Evolutionary conservation across 2,329 filamentous ascomycete species (phyloP), one percentile per base, ranked within the genome.

Genomic region (Aureobasidium mangrovei): DNA sequence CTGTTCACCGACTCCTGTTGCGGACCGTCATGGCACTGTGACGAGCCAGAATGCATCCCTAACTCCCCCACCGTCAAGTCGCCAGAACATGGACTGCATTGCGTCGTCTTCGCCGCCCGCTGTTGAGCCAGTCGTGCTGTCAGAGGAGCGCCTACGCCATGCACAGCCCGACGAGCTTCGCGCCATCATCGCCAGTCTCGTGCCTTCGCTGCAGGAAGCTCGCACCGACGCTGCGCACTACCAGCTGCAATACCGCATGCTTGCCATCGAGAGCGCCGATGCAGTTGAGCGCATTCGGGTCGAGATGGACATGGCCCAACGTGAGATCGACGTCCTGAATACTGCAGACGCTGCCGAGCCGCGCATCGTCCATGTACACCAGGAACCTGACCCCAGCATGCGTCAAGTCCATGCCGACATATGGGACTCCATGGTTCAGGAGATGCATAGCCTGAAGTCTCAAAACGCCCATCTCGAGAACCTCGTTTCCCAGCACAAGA

Each of bases 161-260:
- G 79, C 79, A 9, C 71, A 74, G 18, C 67, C 75, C 12, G 69
- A 76, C 3, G 74, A 79, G 58, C 69, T 84, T 46, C 76, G 79
- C 27, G 67, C 66, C 42, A 80, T 82, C 63, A 74, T 80, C 33
- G 71, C 74, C 10, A 68, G 71, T 41, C 70, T 84, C 9, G 72
- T 79, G 28, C 68, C 70, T 8, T 73, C 78, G 12, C 67, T 82
- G n/a, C 75, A 78, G 58, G 82, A 86, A 60, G 77, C 81, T 54
- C 88, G 93, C 64, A 91, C 90, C 74, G 86, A 91, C 56, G 84
- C 86, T 12, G 87, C 91, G 32, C 91, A 96, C 67, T 86, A 93
- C 73, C 94, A 93, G 71, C 75, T 97, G 53, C 91, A 96, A 68
- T 86, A 91, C 65, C 90, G 85, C 62, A 79, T 96, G 64, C 78